phyloP scores from a whole-genome alignment of 768 basidiomycete genomes.

The Termitomyces sp. region DNA sequence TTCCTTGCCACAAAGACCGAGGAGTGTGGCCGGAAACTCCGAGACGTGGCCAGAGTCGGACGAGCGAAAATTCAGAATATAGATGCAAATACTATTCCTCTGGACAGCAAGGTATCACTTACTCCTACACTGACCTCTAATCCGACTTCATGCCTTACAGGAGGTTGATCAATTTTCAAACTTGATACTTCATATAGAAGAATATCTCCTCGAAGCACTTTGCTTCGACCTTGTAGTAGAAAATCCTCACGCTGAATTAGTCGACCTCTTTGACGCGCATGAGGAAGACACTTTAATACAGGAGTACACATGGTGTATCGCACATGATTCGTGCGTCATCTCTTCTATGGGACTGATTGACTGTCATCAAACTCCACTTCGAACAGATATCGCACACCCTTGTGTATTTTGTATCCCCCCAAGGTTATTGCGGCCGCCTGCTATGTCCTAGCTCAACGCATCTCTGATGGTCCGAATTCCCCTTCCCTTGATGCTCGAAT shows the following conservation, averaged over 20 bases:
- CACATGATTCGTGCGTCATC: slow-evolving; percentile 72
- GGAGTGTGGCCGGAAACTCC: slow-evolving; percentile 79
- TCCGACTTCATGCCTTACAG: slow-evolving; percentile 28
- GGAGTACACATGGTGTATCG: slow-evolving; percentile 81
- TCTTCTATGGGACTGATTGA: slow-evolving; percentile 3
- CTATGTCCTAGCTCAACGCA: slow-evolving; percentile 69
- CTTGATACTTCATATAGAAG: slow-evolving; percentile 68
- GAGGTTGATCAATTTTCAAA: slow-evolving; percentile 70
- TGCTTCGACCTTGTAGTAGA: slow-evolving; percentile 82
- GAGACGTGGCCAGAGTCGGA: slow-evolving; percentile 76
- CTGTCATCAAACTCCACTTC: slow-evolving; percentile 6
- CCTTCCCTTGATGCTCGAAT: slow-evolving; percentile 71
- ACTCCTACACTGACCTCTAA: background rate
- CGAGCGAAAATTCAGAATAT: slow-evolving; percentile 58
- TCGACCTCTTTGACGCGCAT: slow-evolving; percentile 61
- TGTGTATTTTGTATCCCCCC: slow-evolving; percentile 66
- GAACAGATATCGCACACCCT: slow-evolving; percentile 68
- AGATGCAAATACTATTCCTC: slow-evolving; percentile 50
- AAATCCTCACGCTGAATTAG: slow-evolving; percentile 70
- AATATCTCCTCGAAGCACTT: slow-evolving; percentile 72
- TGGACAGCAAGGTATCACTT: slow-evolving; percentile 58
- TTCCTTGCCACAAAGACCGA: slow-evolving; percentile 91
- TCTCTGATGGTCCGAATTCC: slow-evolving; percentile 67
- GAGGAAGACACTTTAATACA: slow-evolving; percentile 44
- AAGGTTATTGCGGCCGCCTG: slow-evolving; percentile 73